phyloP scores from a whole-genome alignment of 495 filamentous ascomycete genomes.

The Chaetomium tenue region DNA sequence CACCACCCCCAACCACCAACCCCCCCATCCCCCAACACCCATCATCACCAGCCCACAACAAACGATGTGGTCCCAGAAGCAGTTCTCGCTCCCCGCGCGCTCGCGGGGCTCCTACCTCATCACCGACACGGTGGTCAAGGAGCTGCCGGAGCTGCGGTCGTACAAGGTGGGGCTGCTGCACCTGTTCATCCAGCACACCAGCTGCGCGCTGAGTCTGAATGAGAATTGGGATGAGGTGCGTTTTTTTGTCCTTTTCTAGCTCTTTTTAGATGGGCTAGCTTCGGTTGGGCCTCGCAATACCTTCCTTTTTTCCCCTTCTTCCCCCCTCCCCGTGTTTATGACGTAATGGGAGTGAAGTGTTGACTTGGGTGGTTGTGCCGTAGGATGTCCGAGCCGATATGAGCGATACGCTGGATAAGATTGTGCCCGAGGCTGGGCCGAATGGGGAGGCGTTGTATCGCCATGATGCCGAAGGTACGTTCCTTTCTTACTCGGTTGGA shows the following conservation, averaged over 20 bases:
- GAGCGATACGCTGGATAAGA: conserved; percentile 87
- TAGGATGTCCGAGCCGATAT: conserved; percentile 67
- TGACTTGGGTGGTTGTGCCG: neutral
- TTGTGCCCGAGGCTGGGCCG: conserved; percentile 70
- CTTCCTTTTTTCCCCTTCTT: too few species aligned
- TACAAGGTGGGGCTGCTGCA: conserved; percentile 87
- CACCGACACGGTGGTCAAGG: conserved; percentile 64
- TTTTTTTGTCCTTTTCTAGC: conserved; percentile 28
- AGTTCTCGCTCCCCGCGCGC: conserved; percentile 68
- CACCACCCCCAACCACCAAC: conserved; percentile 13
- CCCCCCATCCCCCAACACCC: too few species aligned
- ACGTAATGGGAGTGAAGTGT: neutral
- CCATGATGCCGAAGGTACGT: conserved; percentile 81
- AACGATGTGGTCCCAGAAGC: conserved; percentile 78
- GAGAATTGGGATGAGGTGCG: conserved; percentile 82
- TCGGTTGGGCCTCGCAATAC: neutral
- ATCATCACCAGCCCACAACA: conserved; percentile 16
- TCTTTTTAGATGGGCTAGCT: too few species aligned
- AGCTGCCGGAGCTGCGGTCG: conserved; percentile 69
- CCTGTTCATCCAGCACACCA: conserved; percentile 89
- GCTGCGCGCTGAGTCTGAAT: conserved; percentile 80
- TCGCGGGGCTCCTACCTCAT: conserved; percentile 86
- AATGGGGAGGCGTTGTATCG: conserved; percentile 73
- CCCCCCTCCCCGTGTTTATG: too few species aligned
- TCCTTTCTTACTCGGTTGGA: conserved; percentile 51